Base-by-base conservation (phyloP, 2,329 filamentous ascomycete species). In the Hymenoscyphus fraxineus region DNA sequence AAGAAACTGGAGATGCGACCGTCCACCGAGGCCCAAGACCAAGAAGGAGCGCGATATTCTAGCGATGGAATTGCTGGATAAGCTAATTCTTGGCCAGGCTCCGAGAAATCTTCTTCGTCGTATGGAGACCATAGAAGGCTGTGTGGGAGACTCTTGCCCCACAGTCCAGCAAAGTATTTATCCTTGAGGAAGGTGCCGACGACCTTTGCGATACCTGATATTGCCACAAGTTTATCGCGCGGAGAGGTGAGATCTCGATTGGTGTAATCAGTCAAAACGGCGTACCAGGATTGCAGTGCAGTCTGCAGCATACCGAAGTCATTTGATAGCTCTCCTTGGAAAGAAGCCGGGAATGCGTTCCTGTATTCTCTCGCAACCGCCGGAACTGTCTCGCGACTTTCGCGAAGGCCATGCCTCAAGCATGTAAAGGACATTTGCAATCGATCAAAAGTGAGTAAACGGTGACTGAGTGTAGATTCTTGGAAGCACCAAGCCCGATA, bases 101-200 rank as follows among this genome's bases (percentile, higher is more conserved):
- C 27, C 27, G 9, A 16, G 10, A 41, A 16, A 12, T 41, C 39
- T 13, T 41, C 39, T 41, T 41, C 39, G 16, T 41, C 39, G 16
- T 41, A 57, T 51, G 60, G 51, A 5, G 60, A 61, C 60, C 60
- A 61, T 2, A 61, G 60, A 15, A 61, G 31, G 15, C 16, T 35
- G 13, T 27, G 47, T 12, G 47, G 51, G 9, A 61, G 27, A 19
- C 27, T 22, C 9, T 61, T 56, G 41, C 38, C n/a, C 60, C 47
- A 56, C 3, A 61, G 19, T 27, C 60, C 32, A 15, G 60, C 47
- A 5, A 22, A 61, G 19, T 56, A 61, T 16, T 39, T 16, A 56
- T 61, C 60, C 13, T 57, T n/a, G 15, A 61, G 27, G 32, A 13
- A 41, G 16, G 27, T 12, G 15, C 51, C 60, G 1, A 61, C 51